These are phyloP conservation scores for Euptelea pleiosperma DNA, from an alignment of 164 flowering plant species.

Conservation along the genomic window DNA sequence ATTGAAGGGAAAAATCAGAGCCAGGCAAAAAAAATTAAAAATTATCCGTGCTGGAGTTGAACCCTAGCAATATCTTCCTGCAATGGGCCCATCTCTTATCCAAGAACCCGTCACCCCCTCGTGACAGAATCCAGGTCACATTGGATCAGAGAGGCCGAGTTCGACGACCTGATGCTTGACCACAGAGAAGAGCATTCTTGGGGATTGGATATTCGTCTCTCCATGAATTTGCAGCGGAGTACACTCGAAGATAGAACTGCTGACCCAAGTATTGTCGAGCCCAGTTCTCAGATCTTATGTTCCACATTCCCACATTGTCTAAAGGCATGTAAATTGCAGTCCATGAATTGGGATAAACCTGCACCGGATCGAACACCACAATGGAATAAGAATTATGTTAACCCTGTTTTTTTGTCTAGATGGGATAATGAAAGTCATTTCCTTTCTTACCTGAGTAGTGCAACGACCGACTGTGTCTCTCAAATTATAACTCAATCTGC, in stretches of 20 bases:
- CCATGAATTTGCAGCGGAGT: conserved; percentile 63
- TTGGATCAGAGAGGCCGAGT: conserved; percentile 30
- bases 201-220: conserved; percentile 90
- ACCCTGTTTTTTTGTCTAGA: too few relatives aligned
- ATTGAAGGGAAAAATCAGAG: too few relatives aligned
- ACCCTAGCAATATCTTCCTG: too few relatives aligned
- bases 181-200: conserved; percentile 71
- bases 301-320: conserved; percentile 97
- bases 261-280: conserved; percentile 87
- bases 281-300: conserved; percentile 85
- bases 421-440: too few relatives aligned
- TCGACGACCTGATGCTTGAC: conserved; percentile 61
- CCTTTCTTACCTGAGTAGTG: conserved; percentile 66
- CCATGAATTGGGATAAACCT: conserved; percentile 95
- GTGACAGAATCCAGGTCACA: conserved; percentile 21
- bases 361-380: conserved; percentile 11
- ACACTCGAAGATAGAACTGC: conserved; percentile 82
- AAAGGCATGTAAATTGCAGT: conserved; percentile 72
- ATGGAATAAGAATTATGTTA: not conserved
- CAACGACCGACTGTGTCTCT: conserved; percentile 70
- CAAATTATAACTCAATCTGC: conserved; percentile 65
- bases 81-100: too few relatives aligned
- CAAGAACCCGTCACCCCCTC: conserved; percentile 32
- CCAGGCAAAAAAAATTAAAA: too few relatives aligned
- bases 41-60: too few relatives aligned